These are phyloP conservation scores for Hypoxylon sp. DNA, from an alignment of 2,329 filamentous ascomycete species.

Conservation along the genomic window DNA sequence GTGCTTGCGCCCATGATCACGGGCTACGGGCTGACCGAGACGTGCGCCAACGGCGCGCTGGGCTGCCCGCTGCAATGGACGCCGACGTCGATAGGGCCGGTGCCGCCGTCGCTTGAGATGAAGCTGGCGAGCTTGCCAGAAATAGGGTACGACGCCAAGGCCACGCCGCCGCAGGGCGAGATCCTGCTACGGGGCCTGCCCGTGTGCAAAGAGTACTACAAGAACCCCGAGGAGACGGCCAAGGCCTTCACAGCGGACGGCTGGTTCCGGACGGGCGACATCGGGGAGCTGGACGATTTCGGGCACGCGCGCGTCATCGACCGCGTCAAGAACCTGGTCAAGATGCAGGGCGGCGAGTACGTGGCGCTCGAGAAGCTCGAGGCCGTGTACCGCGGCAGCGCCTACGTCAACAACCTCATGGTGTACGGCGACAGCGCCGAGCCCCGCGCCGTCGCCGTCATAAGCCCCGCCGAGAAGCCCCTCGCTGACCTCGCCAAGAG, in stretches of 20 bases:
- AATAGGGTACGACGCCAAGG: slow-evolving; percentile 80
- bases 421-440: slow-evolving; percentile 80
- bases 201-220: slow-evolving; percentile 80
- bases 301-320: slow-evolving; percentile 90
- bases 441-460: slow-evolving; percentile 81
- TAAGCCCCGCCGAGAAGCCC: slow-evolving; percentile 72
- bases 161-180: slow-evolving; percentile 85
- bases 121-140: slow-evolving; percentile 93
- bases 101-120: slow-evolving; percentile 79
- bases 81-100: slow-evolving; percentile 76
- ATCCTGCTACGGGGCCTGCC: slow-evolving; percentile 84
- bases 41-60: slow-evolving; percentile 81
- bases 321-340: slow-evolving; percentile 97
- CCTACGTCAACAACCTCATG: slow-evolving; percentile 86
- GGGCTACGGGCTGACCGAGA: slow-evolving; percentile 96
- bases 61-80: slow-evolving; percentile 88
- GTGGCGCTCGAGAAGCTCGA: slow-evolving; percentile 97
- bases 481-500: slow-evolving; percentile 67
- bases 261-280: slow-evolving; percentile 98
- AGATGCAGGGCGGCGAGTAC: slow-evolving; percentile 94
- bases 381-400: slow-evolving; percentile 82
- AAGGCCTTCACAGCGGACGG: slow-evolving; percentile 81
- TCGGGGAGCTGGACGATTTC: slow-evolving; percentile 83
- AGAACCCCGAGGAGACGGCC: slow-evolving; percentile 85
- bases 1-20: slow-evolving; percentile 93